Percentiles rank a stretch among this genome's conserved stretches.
These are phyloP conservation scores for Beauveria caledonica DNA, from an alignment of 2,329 filamentous ascomycete genomes.

Conservation along the genomic window DNA sequence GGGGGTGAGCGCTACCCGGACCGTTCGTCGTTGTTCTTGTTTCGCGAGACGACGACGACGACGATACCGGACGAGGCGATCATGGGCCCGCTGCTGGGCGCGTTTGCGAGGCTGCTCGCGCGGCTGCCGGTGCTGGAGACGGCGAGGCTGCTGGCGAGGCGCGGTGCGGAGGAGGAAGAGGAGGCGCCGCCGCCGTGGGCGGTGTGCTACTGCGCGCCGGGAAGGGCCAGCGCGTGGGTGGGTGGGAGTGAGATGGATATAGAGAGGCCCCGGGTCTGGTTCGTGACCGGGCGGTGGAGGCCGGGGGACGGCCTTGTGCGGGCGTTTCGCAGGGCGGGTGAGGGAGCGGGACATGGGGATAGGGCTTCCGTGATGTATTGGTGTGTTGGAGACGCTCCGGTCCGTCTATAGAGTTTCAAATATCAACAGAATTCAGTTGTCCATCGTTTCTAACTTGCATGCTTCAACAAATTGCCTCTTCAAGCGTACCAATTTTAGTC, in stretches of 20 bases:
- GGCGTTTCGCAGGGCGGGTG: not conserved
- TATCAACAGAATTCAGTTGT: too few species aligned
- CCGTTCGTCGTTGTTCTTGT: not conserved
- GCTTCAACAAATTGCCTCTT: too few species aligned
- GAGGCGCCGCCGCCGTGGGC: not conserved
- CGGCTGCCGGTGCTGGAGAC: constrained; percentile 1
- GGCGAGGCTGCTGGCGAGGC: not conserved
- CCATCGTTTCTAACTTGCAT: too few species aligned
- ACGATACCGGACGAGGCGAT: not conserved
- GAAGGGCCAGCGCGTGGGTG: not conserved
- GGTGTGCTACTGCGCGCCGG: constrained; percentile 4
- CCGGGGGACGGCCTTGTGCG: not conserved
- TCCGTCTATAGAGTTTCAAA: not conserved
- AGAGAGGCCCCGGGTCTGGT: not conserved
- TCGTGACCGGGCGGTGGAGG: constrained; percentile 2
- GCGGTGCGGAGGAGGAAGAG: not conserved
- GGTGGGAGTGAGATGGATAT: not conserved
- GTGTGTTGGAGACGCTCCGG: not conserved
- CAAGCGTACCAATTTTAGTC: too few species aligned
- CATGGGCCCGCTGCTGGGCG: not conserved
- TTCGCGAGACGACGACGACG: not conserved
- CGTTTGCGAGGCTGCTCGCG: not conserved
- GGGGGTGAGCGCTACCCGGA: not conserved
- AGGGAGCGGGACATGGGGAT: not conserved
- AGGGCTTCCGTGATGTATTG: not conserved